Base-by-base conservation (phyloP, 176 grass and related monocot species). In the Secale cereale region DNA sequence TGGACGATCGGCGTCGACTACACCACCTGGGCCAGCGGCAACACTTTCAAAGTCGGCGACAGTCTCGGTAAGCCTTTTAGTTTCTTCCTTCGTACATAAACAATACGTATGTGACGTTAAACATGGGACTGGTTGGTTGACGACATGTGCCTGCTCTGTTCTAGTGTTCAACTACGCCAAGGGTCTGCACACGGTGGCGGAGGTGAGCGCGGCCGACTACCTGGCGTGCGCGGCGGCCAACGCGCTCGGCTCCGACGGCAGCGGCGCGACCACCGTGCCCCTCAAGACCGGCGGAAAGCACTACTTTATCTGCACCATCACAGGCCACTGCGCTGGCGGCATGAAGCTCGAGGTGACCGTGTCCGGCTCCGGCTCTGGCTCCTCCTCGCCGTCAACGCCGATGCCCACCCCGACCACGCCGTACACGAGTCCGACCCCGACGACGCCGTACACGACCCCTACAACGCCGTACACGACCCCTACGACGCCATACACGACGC, bases 271-370 rank as follows among this genome's bases (percentile, higher is more conserved):
- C 29, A 89, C 90, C 37, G 37, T 94, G 57, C n/a, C 74, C 0
- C 92, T 97, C 77, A 94, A 86, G 80, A 92, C 92, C 17, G 8
- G 36, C 12, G 92, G 94, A n/a, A 91, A 57, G 68, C 94, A 89
- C 81, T 94, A 97, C 90, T 97, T 85, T 90, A 87, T 97, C 61
- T 94, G 94, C 68, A 81, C 86, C 83, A 45, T 94, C 10, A 3
- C 94, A 0, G 90, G 90, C 4, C 94, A 94, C 88, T 97, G 94
- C 92, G 27, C 70, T 20, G 83, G 73, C 12, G 94, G 94, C 35
- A 97, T 97, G 94, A 97, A 94, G 92, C 67, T 97, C 36, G 80
- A 88, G 59, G 83, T 97, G 28, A 81, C 86, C 10, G 94, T 97
- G 78, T 79, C 87, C 35, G 78, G 82, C 59, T 81, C 84, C 33